phyloP scores from a whole-genome alignment of 1,284 basidiomycete species.

The Rhodotorula sp. region DNA sequence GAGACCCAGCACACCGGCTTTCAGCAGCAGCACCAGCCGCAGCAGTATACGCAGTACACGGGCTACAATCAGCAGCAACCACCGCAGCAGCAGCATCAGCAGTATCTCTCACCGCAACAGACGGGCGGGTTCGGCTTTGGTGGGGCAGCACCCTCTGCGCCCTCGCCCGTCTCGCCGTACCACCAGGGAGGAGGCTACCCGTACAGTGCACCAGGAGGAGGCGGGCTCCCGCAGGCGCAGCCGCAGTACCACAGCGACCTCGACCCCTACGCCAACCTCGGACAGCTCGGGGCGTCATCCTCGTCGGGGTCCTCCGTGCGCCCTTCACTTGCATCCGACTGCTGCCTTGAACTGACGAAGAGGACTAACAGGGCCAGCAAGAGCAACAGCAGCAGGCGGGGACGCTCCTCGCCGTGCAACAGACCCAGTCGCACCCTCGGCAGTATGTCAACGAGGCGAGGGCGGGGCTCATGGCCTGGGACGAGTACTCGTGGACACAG shows the following conservation, averaged over 20 bases:
- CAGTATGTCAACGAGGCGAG: conserved; percentile 33
- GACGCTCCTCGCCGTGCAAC: conserved; percentile 21
- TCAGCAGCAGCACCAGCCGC: background rate
- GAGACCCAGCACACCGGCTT: background rate
- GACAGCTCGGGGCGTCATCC: conserved; percentile 3
- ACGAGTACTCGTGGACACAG: conserved; percentile 37
- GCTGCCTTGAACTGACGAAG: no score
- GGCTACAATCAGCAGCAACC: background rate
- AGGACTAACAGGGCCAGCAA: background rate
- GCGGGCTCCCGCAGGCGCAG: background rate
- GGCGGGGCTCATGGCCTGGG: conserved; percentile 27
- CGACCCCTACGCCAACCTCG: conserved; percentile 36
- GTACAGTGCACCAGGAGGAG: conserved; percentile 7
- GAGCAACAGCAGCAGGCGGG: conserved; percentile 3
- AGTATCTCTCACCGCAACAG: conserved; percentile 10
- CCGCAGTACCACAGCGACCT: conserved; percentile 23
- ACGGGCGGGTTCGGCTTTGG: conserved; percentile 11
- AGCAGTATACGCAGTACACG: background rate
- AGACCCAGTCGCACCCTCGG: conserved; percentile 33
- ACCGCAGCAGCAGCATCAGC: background rate
- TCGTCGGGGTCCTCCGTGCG: background rate
- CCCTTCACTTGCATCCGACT: background rate
- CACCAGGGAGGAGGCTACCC: background rate
- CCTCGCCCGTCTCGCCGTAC: background rate
- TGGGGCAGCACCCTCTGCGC: background rate